Percentiles rank a stretch among this genome's conserved stretches.
phyloP scores from a whole-genome alignment of 148 eudicot species.

The Vaccinium macrocarpon region DNA sequence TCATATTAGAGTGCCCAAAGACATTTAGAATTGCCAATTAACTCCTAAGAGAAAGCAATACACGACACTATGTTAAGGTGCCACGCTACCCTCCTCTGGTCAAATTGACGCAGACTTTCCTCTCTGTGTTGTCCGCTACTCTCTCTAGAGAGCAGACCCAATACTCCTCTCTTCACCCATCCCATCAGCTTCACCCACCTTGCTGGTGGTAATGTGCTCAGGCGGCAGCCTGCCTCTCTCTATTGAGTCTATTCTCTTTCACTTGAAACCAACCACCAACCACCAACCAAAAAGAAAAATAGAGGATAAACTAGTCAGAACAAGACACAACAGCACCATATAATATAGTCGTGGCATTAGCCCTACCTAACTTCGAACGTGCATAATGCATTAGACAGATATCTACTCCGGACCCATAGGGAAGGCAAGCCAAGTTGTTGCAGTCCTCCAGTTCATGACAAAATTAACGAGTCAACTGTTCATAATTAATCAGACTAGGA shows the following conservation, averaged over 20 bases:
- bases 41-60: not conserved
- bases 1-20: not conserved
- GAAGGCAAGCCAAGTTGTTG: slow-evolving; percentile 2
- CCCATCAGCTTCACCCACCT: not conserved
- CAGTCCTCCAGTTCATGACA: slow-evolving; percentile 3
- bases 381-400: not conserved
- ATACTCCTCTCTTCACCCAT: not conserved
- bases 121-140: not conserved
- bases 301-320: not conserved
- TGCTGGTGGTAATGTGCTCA: not conserved
- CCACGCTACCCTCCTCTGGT: not conserved
- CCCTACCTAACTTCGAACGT: not conserved
- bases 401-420: not conserved
- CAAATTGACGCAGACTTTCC: not conserved
- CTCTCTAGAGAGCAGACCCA: not conserved
- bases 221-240: not conserved
- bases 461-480: not conserved
- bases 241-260: not conserved
- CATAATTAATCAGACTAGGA: not conserved
- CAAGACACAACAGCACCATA: not conserved
- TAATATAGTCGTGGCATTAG: not conserved
- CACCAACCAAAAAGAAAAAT: not conserved
- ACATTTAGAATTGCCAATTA: not conserved
- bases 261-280: not conserved
- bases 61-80: not conserved